Base-by-base conservation (phyloP, 352 stramenopile species). In the Globisporangium viniferum region DNA sequence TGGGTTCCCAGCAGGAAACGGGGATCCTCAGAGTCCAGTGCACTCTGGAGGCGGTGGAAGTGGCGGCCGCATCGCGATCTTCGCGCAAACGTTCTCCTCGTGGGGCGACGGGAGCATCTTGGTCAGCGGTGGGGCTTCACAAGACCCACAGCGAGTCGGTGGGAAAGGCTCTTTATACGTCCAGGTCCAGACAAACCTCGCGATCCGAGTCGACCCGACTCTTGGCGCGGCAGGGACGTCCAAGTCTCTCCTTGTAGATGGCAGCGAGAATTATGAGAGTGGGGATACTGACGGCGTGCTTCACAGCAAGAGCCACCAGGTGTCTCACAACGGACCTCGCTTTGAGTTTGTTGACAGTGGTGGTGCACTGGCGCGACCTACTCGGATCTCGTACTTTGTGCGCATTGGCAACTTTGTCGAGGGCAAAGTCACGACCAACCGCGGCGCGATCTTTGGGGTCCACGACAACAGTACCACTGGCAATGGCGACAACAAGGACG, bases 61-160 rank as follows among this genome's bases (percentile, higher is more conserved):
- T 55, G 97, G 88, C 0, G 82, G 80, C 2, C 66, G 82, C n/a
- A 79, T 94, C 33, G 84, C 98, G 3, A 82, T 98, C 6, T 97
- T 93, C 46, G 76, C 93, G 0, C 98, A 98, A 70, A 92, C 97
- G 39, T 92, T 98, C 41, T 88, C 90, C 0, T 82, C 98, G 14
- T 97, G 92, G 66, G 81, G 82, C 0, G 77, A 84, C 39, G 91
- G 82, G n/a, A 74, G 77, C 12, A 76, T 99, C 14, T 65, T 82
- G 22, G 89, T 94, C 2, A 88, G 94, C 69, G 89, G 89, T 49
- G 85, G 86, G 0, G 64, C 75, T 1, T 90, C 84, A 3, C 77
- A 88, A 62, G 74, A 91, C 57, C 8, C 54, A 3, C 15, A 3
- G 31, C 77, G 81, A 39, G 71, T 36, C 29, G 87, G 84, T 15